Evolutionary conservation across 345 rosid genomes (phyloP).

Genomic region (Eucalyptus tenuipes): DNA sequence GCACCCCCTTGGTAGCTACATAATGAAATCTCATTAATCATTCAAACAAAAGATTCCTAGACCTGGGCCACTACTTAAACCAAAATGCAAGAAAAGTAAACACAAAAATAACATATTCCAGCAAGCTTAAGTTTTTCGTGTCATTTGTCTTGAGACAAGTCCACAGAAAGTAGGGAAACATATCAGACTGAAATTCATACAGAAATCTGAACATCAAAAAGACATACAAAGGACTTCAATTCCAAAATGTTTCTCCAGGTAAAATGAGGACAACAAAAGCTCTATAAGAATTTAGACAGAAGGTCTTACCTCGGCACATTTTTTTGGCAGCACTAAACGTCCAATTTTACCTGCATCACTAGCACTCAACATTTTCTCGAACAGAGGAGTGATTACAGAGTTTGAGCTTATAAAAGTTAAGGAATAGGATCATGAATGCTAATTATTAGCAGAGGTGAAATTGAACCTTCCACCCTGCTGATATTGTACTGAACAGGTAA

Average conservation of each 20-base stretch:
- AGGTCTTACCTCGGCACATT: constrained; percentile 82
- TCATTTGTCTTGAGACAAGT: background rate
- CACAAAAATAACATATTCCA: background rate
- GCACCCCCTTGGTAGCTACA: background rate
- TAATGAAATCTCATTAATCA: background rate
- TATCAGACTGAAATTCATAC: background rate
- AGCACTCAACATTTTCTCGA: constrained; percentile 93
- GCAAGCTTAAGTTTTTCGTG: background rate
- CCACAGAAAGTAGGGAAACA: background rate
- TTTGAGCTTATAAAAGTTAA: constrained; percentile 68
- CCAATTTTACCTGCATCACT: constrained; percentile 93
- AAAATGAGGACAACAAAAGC: background rate
- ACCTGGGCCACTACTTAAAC: background rate
- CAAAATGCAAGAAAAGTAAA: background rate
- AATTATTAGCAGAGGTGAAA: background rate
- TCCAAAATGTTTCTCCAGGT: background rate
- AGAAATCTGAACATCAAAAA: background rate
- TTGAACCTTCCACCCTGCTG: background rate
- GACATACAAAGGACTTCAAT: background rate
- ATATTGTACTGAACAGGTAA: background rate
- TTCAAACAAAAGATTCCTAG: background rate
- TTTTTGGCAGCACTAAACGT: constrained; percentile 85
- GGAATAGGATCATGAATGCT: constrained; percentile 4
- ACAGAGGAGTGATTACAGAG: constrained; percentile 69
- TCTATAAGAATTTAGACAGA: background rate